Conservation (phyloP, 2,329 filamentous ascomycete genomes). For the Penicillium aurantiogriseum region DNA sequence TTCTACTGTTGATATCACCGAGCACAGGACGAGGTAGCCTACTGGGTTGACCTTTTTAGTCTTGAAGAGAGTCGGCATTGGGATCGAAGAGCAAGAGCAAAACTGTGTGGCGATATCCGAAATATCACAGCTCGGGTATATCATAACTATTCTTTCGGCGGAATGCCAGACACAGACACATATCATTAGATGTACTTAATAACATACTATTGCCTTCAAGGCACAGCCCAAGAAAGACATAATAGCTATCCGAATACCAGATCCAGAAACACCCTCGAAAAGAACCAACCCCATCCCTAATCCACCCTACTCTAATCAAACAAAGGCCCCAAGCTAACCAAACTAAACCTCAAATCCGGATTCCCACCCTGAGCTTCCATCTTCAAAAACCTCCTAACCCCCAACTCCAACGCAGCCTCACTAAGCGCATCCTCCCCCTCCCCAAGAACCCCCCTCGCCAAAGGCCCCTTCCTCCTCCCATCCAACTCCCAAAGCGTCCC, state of each 20-base stretch:
- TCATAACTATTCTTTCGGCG: no score
- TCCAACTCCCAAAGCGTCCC: conserved; percentile 79
- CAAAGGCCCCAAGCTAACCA: conserved; percentile 58
- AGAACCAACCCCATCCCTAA: not conserved
- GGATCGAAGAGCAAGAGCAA: not conserved
- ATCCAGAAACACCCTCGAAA: not conserved
- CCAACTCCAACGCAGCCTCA: conserved; percentile 69
- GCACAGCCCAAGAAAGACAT: not conserved
- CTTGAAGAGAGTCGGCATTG: not conserved
- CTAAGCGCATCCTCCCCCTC: conserved; percentile 70
- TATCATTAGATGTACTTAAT: not conserved
- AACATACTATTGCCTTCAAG: not conserved
- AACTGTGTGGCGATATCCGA: not conserved
- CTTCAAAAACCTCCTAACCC: conserved; percentile 61
- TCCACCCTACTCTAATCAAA: conserved; percentile 44
- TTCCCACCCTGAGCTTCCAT: conserved; percentile 58
- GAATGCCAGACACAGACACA: not conserved
- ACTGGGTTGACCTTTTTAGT: not conserved
- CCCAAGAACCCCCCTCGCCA: conserved; percentile 63
- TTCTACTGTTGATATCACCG: not conserved
- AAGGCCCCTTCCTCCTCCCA: conserved; percentile 68
- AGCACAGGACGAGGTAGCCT: not conserved
- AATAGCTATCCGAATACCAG: not conserved
- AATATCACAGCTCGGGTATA: not conserved
- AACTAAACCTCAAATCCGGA: conserved; percentile 59